Percentiles rank a stretch among this genome's conserved stretches.
phyloP scores from a whole-genome alignment of 805 yeast genomes.

The Wickerhamomyces subpelliculosus region DNA sequence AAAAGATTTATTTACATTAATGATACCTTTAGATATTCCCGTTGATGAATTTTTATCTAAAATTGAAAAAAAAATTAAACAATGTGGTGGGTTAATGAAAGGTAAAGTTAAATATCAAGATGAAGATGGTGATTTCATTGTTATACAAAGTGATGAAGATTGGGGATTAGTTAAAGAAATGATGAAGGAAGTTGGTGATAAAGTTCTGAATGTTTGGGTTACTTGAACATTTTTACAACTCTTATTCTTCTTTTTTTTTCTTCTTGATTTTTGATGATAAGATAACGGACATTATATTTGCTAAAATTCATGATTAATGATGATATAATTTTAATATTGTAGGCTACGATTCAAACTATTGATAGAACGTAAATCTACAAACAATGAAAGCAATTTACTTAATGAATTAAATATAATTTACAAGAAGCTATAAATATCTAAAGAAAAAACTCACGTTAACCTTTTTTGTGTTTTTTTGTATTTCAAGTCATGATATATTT shows the following conservation, averaged over 20 bases:
- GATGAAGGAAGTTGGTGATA: constrained; percentile 44
- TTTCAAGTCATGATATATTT: constrained; percentile 75
- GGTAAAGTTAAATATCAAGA: constrained; percentile 74
- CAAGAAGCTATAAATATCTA: too few relatives aligned
- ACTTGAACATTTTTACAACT: constrained; percentile 14
- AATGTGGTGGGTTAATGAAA: constrained; percentile 41
- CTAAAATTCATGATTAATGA: too few relatives aligned
- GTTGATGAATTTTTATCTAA: constrained; percentile 49
- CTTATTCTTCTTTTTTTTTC: too few relatives aligned
- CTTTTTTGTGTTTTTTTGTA: background rate
- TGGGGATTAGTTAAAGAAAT: constrained; percentile 79
- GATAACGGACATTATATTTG: too few relatives aligned
- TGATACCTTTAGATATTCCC: constrained; percentile 47
- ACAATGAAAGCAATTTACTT: too few relatives aligned
- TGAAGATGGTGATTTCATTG: constrained; percentile 92
- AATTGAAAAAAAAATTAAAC: constrained; percentile 49
- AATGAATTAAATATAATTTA: background rate
- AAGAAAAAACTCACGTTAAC: too few relatives aligned
- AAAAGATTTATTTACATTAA: constrained; percentile 52
- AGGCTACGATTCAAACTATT: too few relatives aligned
- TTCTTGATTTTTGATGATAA: too few relatives aligned
- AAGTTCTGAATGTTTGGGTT: constrained; percentile 37
- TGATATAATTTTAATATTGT: too few relatives aligned
- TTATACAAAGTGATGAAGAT: constrained; percentile 80
- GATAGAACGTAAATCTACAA: too few relatives aligned